These are phyloP conservation scores for Gracilariopsis chorda DNA, from an alignment of 23 red algal species.

Conservation along the genomic window DNA sequence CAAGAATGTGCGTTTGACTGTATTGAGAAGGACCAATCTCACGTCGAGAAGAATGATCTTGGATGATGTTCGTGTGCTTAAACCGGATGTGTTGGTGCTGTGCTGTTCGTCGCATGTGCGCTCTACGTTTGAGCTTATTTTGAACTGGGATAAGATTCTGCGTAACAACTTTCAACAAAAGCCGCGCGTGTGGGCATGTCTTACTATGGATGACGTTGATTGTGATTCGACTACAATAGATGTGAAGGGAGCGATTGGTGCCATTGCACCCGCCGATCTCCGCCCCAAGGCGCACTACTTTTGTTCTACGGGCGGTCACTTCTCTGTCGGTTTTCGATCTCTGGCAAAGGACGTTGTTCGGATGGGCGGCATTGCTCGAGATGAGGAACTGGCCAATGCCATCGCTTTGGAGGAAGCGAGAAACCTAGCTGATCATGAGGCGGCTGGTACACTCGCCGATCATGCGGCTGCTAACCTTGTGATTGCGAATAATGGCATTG, in stretches of 20 bases:
- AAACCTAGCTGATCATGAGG: slow-evolving; percentile 48
- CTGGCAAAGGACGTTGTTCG: slow-evolving; percentile 61
- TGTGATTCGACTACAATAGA: slow-evolving; percentile 17
- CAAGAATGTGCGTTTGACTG: slow-evolving; percentile 58
- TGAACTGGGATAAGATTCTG: slow-evolving; percentile 65
- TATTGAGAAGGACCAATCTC: slow-evolving; percentile 51
- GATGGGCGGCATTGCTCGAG: slow-evolving; percentile 47
- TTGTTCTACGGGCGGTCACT: slow-evolving; percentile 45
- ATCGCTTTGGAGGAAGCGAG: slow-evolving; percentile 58
- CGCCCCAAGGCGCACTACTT: slow-evolving; percentile 63
- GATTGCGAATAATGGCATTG: slow-evolving; percentile 53
- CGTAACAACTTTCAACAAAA: slow-evolving; percentile 56
- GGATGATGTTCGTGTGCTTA: slow-evolving; percentile 77
- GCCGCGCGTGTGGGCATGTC: slow-evolving; percentile 65
- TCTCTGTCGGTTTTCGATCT: slow-evolving; percentile 68
- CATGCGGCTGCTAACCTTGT: slow-evolving; percentile 46
- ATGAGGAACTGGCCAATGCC: slow-evolving; percentile 60
- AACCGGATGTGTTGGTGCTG: slow-evolving; percentile 69
- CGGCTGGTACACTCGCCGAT: slow-evolving; percentile 30
- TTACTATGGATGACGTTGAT: slow-evolving; percentile 42
- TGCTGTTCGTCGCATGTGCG: slow-evolving; percentile 61
- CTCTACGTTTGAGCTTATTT: slow-evolving; percentile 50
- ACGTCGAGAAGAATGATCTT: slow-evolving; percentile 71
- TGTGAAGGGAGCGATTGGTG: slow-evolving; percentile 38
- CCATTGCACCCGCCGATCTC: slow-evolving; percentile 49